Evolutionary conservation across 2,329 filamentous ascomycete species (phyloP).

Genomic region (Pezicula rhizophila): DNA sequence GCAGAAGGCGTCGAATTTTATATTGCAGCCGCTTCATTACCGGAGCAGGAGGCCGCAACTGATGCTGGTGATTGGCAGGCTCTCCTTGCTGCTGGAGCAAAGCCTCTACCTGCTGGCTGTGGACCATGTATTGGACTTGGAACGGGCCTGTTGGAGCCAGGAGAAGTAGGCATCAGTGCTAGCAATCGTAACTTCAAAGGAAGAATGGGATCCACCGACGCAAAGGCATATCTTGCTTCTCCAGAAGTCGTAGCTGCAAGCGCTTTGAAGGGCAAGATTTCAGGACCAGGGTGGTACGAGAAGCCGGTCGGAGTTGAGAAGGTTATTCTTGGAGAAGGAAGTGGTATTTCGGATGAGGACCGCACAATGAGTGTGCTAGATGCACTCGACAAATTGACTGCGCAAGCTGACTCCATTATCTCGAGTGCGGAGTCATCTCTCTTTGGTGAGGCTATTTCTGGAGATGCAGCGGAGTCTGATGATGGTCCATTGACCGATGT

Average conservation of each 20-base stretch:
- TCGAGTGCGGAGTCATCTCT: slow-evolving; percentile 28
- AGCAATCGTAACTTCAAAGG: slow-evolving; percentile 89
- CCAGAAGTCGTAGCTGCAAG: slow-evolving; percentile 91
- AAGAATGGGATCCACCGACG: slow-evolving; percentile 75
- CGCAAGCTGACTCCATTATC: slow-evolving; percentile 51
- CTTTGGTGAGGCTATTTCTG: slow-evolving; percentile 17
- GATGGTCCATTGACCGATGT: slow-evolving; percentile 56
- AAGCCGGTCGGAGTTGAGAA: slow-evolving; percentile 62
- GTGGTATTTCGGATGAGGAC: slow-evolving; percentile 57
- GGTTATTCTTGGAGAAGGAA: slow-evolving; percentile 66
- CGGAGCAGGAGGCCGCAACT: slow-evolving; percentile 73
- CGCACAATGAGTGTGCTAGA: slow-evolving; percentile 62
- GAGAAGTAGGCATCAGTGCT: slow-evolving; percentile 81
- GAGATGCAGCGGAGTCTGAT: slow-evolving; percentile 21
- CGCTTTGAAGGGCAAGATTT: slow-evolving; percentile 65
- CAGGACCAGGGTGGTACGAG: slow-evolving; percentile 74
- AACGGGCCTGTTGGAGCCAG: slow-evolving; percentile 67
- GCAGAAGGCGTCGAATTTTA: slow-evolving; percentile 77
- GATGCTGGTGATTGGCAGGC: slow-evolving; percentile 80
- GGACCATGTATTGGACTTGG: slow-evolving; percentile 84
- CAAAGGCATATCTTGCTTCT: slow-evolving; percentile 79
- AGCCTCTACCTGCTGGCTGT: slow-evolving; percentile 66
- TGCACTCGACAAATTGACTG: slow-evolving; percentile 65
- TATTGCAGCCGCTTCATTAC: slow-evolving; percentile 76
- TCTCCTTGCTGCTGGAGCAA: slow-evolving; percentile 73